Conservation (phyloP, 2,329 filamentous ascomycete genomes). For the Ceratocystis papillata region DNA sequence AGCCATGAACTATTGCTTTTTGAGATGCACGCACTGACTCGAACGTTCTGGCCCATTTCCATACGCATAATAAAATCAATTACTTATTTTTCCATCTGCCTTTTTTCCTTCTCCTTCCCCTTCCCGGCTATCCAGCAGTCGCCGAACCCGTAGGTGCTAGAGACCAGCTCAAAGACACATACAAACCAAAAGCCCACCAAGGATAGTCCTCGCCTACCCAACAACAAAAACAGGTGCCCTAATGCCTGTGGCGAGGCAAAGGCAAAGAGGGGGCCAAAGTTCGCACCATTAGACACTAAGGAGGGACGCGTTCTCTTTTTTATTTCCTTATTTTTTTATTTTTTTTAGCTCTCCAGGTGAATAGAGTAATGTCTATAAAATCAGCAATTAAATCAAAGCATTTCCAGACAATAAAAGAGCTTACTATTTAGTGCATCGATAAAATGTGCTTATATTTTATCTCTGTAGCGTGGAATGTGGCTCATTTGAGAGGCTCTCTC, state of each 20-base stretch:
- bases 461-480: background rate
- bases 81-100: background rate
- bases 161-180: too few relatives aligned
- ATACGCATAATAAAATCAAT: background rate
- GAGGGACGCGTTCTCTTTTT: background rate
- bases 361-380: background rate
- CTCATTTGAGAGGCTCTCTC: background rate
- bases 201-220: too few relatives aligned
- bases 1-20: background rate
- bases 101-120: background rate
- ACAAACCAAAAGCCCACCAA: too few relatives aligned
- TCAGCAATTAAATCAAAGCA: background rate
- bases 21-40: conserved; percentile 1
- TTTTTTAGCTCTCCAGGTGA: too few relatives aligned
- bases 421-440: background rate
- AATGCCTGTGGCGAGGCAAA: too few relatives aligned
- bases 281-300: too few relatives aligned
- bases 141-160: too few relatives aligned
- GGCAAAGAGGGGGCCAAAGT: too few relatives aligned
- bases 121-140: background rate
- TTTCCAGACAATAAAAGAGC: background rate
- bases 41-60: conserved; percentile 7
- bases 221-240: too few relatives aligned
- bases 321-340: background rate
- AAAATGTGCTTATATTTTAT: background rate